Base-by-base conservation (phyloP, 2,329 filamentous ascomycete genomes). In the Venturia oleaginea region DNA sequence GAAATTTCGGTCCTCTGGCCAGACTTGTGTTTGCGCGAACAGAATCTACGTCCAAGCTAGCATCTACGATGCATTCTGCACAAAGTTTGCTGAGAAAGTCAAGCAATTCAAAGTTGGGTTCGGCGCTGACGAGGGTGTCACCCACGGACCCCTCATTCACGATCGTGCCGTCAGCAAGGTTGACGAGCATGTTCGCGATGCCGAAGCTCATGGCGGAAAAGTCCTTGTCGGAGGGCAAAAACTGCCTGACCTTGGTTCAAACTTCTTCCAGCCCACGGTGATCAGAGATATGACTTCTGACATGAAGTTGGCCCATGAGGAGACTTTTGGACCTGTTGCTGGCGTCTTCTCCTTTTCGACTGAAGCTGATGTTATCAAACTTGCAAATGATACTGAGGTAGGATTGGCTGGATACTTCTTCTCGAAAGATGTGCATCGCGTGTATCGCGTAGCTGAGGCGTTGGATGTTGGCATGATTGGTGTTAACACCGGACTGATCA, bases 331-430 rank as follows among this genome's bases (percentile, higher is more conserved):
- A 0, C 94, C 94, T 2, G 89, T 97, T 0, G 93, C 92, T 0
- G 93, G 90, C 0, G 77, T 97, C 17, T 97, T 97, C 80, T 83
- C 86, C 60, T 99, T 97, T 73, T 84, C 90, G 59, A 91, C 88
- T 0, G 94, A 97, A 77, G 87, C 89, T 63, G 92, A 97, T 71
- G 94, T 96, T 5, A 86, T 97, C 37, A 81, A 84, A 67, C 78
- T 93, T 68, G 93, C 94, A 4, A 99, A 99, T 76, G 76, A 79
- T 51, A 81, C 90, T 1, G 87, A 93, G 62, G 92, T 97, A 43
- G 94, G 94, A 1, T 82, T 99, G 42, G 94, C 93, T 0, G 93
- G 91, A 0, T 97, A 97, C 79, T 96, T 99, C 80, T 97, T 91
- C 81, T 92, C 81, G 67, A 79, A 76, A 57, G 83, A 86, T 68